phyloP scores from a whole-genome alignment of 2,329 filamentous ascomycete genomes.

The Monilinia fructicola region DNA sequence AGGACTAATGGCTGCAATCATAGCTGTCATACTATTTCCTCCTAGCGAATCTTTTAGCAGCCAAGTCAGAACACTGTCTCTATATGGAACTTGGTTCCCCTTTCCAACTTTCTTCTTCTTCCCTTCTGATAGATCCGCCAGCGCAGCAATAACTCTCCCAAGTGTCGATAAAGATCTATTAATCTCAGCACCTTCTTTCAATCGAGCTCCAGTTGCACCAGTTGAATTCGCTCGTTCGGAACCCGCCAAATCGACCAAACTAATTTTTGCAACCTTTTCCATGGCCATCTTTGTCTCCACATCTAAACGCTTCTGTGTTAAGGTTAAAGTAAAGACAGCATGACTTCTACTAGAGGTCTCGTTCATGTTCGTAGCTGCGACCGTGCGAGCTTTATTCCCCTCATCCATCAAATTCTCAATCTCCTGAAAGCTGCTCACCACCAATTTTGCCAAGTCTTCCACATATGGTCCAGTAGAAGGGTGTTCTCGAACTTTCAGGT shows the following conservation, averaged over 20 bases:
- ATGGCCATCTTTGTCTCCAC: constrained; percentile 93
- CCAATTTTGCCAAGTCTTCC: constrained; percentile 92
- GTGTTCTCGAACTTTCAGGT: constrained; percentile 95
- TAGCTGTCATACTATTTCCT: constrained; percentile 98
- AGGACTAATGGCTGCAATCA: constrained; percentile 98
- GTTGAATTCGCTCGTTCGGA: constrained; percentile 97
- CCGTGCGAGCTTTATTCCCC: constrained; percentile 96
- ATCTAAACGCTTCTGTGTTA: constrained; percentile 92
- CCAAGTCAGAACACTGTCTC: constrained; percentile 96
- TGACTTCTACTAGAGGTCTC: constrained; percentile 98
- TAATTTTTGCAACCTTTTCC: constrained; percentile 97
- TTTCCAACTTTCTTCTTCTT: constrained; percentile 77
- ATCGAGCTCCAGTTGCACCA: constrained; percentile 86
- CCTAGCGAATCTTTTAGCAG: constrained; percentile 93
- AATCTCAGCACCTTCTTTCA: constrained; percentile 98
- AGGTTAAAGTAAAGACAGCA: constrained; percentile 92
- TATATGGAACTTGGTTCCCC: constrained; percentile 81
- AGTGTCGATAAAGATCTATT: constrained; percentile 95
- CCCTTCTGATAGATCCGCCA: constrained; percentile 84
- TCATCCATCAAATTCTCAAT: constrained; percentile 99
- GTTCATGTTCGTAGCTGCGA: constrained; percentile 99
- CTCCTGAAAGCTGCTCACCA: constrained; percentile 88
- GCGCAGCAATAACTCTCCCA: constrained; percentile 92
- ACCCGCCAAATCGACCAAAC: constrained; percentile 93
- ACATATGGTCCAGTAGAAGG: constrained; percentile 97